Base-by-base conservation (phyloP, 2,329 filamentous ascomycete species). In the Aureobasidium sp. region DNA sequence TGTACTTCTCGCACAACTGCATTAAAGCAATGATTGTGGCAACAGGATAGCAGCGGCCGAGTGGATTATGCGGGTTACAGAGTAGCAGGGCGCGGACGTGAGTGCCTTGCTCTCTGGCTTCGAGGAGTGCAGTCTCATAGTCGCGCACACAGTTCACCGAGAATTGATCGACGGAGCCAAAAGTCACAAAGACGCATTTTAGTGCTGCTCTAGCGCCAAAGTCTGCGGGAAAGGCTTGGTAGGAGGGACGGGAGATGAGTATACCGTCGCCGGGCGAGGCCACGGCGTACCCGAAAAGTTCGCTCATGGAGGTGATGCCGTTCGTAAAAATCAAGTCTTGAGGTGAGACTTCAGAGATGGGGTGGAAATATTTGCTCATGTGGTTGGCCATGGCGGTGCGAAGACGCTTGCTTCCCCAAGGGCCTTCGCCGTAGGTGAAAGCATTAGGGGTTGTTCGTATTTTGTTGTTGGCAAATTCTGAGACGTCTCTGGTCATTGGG, bases 211-310 rank as follows among this genome's bases (percentile, higher is more conserved):
- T 75, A 19, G 75, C 73, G 0, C 76, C 75, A 48, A 82, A 52
- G 66, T 83, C 81, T 1, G 75, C 68, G 24, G 77, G 72, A 60
- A 82, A 82, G 17, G 76, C 72, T 19, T 76, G 75, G 62, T 82
- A 83, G 7, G 76, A 72, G 0, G 80, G 79, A 15, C 75, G 69
- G 33, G 42, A 39, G 22, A 59, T 19, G 12, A 83, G 65, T 22
- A 82, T 75, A 1, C 73, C 78, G 48, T 82, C 78, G 0, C 75
- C 75, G 0, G 71, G 69, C 58, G 78, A 76, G 9, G 72, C 75
- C 1, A 82, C 64, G 12, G 69, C 72, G 59, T 73, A 77, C 0
- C 72, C 76, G 12, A 79, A 68, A 68, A 78, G 73, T 39, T 78
- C 75, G 22, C 73, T 74, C 2, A 27, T 3, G 6, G 42, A 45